phyloP scores from a whole-genome alignment of 1,284 basidiomycete species.

The Anthracocystis setariae region DNA sequence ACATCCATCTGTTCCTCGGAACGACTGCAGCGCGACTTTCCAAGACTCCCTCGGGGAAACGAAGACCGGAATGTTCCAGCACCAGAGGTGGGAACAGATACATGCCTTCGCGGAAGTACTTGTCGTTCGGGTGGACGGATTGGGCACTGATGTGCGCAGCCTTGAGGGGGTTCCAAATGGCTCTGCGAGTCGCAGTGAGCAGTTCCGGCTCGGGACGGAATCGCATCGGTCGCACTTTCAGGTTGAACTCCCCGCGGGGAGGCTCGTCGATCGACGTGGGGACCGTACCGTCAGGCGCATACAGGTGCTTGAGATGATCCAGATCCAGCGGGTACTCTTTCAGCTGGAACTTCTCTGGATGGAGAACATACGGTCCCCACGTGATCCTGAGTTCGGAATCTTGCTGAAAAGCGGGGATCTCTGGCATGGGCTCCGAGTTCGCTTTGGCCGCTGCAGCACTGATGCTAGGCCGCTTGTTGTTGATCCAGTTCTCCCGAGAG shows the following conservation, averaged over 20 bases:
- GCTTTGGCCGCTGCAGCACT: neutral
- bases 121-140: neutral
- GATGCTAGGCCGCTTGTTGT: neutral
- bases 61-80: neutral
- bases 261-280: neutral
- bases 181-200: neutral
- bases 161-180: neutral
- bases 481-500: no score
- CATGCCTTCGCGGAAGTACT: neutral
- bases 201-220: slow-evolving; percentile 2
- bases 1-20: neutral
- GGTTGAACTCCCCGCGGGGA: neutral
- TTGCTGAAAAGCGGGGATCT: neutral
- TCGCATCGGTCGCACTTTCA: neutral
- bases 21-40: neutral
- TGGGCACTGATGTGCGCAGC: neutral
- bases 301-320: neutral
- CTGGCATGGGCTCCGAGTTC: neutral
- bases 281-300: neutral
- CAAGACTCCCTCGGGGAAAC: neutral
- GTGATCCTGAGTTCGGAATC: neutral
- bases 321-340: neutral
- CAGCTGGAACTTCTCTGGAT: slow-evolving; percentile 1
- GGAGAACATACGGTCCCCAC: slow-evolving; percentile 1
- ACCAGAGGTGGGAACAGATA: slow-evolving; percentile 10